Conservation (phyloP, 176 grass and related monocot species). For the Thinopyrum elongatum region DNA sequence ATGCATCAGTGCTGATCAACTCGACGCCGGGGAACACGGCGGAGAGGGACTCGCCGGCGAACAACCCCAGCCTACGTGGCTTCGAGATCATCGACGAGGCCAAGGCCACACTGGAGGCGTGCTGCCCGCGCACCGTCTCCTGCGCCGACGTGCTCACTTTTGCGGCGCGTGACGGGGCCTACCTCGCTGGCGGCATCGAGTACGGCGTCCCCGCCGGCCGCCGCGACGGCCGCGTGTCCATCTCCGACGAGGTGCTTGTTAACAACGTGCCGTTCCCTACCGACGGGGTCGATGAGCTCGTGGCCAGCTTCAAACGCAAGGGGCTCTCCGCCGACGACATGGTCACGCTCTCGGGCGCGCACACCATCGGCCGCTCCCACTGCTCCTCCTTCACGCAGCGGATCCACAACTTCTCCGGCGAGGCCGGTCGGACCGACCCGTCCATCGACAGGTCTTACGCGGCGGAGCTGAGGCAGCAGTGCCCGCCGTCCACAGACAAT, state of each 20-base stretch:
- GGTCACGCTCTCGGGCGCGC: slow-evolving; percentile 52
- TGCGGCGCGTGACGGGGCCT: slow-evolving; percentile 36
- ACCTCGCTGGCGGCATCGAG: slow-evolving; percentile 34
- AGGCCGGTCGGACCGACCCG: slow-evolving; percentile 8
- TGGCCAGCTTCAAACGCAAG: slow-evolving; percentile 26
- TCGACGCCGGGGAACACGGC: slow-evolving; percentile 29
- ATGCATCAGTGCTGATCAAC: slow-evolving; percentile 48
- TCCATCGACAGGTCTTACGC: slow-evolving; percentile 17
- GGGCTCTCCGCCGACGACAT: slow-evolving; percentile 28
- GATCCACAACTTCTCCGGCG: slow-evolving; percentile 30
- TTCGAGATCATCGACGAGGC: slow-evolving; percentile 56
- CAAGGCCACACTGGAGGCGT: slow-evolving; percentile 44
- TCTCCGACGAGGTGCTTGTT: not conserved
- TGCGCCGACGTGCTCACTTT: slow-evolving; percentile 63
- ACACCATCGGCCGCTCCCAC: slow-evolving; percentile 54
- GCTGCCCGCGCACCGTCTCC: slow-evolving; percentile 59
- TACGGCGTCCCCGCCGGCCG: slow-evolving; percentile 39
- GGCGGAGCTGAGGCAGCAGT: not conserved
- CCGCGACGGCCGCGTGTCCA: slow-evolving; percentile 53
- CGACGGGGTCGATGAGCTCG: not conserved
- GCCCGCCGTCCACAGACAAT: slow-evolving; percentile 25
- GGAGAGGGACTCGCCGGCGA: slow-evolving; percentile 37
- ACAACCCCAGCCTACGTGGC: slow-evolving; percentile 59
- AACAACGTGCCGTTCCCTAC: slow-evolving; percentile 31
- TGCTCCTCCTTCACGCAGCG: slow-evolving; percentile 46